A percentile compares a stretch with the other conserved stretches of the same genome.
phyloP scores from a whole-genome alignment of 768 basidiomycete species.

The Suillus clintonianus region DNA sequence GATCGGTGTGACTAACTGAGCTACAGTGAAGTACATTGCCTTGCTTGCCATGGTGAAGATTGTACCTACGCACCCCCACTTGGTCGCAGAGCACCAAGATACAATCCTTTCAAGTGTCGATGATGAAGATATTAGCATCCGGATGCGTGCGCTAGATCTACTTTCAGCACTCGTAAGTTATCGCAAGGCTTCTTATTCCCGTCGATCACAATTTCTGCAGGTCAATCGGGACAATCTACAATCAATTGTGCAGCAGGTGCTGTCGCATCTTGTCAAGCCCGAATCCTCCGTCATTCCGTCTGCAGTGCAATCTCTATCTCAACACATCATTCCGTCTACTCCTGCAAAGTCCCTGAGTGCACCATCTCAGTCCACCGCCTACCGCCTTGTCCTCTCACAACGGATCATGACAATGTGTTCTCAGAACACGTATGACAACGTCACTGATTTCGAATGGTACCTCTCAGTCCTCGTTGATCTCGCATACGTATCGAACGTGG shows the following conservation, averaged over 20 bases:
- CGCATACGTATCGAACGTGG: conserved; percentile 80
- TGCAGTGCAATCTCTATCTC: conserved; percentile 53
- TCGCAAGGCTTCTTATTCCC: not conserved
- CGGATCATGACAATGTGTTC: conserved; percentile 88
- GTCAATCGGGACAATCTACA: conserved; percentile 83
- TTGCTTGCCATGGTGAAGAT: conserved; percentile 95
- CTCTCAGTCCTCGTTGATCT: conserved; percentile 92
- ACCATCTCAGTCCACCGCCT: conserved; percentile 76
- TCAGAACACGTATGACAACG: conserved; percentile 79
- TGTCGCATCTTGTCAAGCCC: conserved; percentile 77
- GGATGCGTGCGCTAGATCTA: conserved; percentile 93
- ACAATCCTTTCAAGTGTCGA: conserved; percentile 87
- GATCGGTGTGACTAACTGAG: not conserved
- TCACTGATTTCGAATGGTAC: conserved; percentile 97
- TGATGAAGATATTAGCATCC: conserved; percentile 93
- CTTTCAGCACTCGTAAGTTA: conserved; percentile 84
- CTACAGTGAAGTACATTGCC: conserved; percentile 95
- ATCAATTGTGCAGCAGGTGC: conserved; percentile 85
- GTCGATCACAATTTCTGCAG: conserved; percentile 40
- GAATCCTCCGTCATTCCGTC: conserved; percentile 57
- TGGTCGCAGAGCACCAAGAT: conserved; percentile 90
- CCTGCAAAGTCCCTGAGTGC: conserved; percentile 41
- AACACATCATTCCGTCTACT: conserved; percentile 48
- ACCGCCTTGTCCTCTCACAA: conserved; percentile 81
- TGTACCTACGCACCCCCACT: conserved; percentile 85